Evolutionary conservation across 179 eudicot species (phyloP), one percentile per base, ranked within the genome.

Genomic region (Silene vulgaris): DNA sequence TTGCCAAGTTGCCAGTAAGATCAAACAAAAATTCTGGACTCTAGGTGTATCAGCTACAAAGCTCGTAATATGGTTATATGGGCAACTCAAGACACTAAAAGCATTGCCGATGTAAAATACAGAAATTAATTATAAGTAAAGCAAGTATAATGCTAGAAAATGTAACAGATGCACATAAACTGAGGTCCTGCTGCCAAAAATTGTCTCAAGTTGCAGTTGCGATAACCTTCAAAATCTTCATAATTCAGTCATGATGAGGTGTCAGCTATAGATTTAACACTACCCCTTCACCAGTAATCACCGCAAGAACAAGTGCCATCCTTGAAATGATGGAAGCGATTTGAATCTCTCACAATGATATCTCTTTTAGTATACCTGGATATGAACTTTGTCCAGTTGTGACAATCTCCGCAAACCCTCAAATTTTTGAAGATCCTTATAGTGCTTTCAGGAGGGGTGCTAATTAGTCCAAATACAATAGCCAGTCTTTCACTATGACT

Each of bases 351-450:
- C n/a, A 85, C 85, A 73, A 85, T 73, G 20, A 85, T 85, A 37
- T 82, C 82, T 77, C 84, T 82, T 59, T 80, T 73, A 9, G 84
- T 60, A 52, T 80, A 48, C 78, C 72, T 65, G 8, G 87, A 85
- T 35, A 85, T 72, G 7, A 85, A 69, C 78, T 82, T 85, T 30
- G 87, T 85, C 78, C 83, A 83, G 76, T 52, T 73, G 59, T 85
- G 87, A 69, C 85, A 85, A 69, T 85, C 87, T 60, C 87, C 87
- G 75, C 87, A 85, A 67, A 85, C 82, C 78, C 87, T 80, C 72
- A 85, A 70, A 76, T 82, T 85, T 79, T 85, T 85, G 69, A 80
- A 85, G 20, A 85, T 76, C 71, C 78, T 78, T 64, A 85, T 71
- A 6, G 76, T 69, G 60, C 78, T 85, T 71, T 78, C 74, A 0